phyloP scores from a whole-genome alignment of 2,329 filamentous ascomycete species.

The Exophiala oligosperma region DNA sequence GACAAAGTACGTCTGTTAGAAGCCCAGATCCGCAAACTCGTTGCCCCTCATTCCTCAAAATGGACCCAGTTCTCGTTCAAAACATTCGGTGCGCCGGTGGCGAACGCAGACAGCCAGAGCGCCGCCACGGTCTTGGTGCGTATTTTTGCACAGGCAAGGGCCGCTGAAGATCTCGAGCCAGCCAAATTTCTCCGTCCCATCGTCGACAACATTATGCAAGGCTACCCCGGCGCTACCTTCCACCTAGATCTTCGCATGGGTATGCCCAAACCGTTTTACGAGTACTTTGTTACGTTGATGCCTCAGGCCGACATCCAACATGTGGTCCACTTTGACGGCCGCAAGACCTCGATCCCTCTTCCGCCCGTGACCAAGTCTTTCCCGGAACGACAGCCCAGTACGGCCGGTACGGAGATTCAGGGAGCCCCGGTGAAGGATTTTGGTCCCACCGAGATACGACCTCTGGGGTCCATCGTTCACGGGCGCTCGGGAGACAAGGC shows the following conservation, averaged over 20 bases:
- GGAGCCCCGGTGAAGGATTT: conserved; percentile 25
- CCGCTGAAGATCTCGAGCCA: conserved; percentile 37
- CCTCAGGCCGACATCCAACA: conserved; percentile 32
- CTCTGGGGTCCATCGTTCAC: conserved; percentile 36
- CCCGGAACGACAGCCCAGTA: conserved; percentile 28
- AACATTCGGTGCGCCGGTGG: conserved; percentile 32
- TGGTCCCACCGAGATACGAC: conserved; percentile 31
- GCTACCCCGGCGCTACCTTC: conserved; percentile 41
- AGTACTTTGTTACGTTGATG: conserved; percentile 33
- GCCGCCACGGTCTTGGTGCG: conserved; percentile 44
- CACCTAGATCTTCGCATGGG: conserved; percentile 36
- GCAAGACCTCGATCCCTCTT: conserved; percentile 27
- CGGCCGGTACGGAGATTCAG: conserved; percentile 25
- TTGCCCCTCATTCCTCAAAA: conserved; percentile 37
- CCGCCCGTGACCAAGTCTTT: conserved; percentile 28
- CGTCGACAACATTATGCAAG: conserved; percentile 42
- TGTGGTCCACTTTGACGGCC: conserved; percentile 30
- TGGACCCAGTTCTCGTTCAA: conserved; percentile 36
- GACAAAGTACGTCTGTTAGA: conserved; percentile 49
- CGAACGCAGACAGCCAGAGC: conserved; percentile 42
- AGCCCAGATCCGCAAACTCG: conserved; percentile 42
- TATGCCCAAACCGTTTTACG: conserved; percentile 37
- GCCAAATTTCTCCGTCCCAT: conserved; percentile 38
- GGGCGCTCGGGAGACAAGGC: conserved; percentile 40
- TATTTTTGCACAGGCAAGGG: conserved; percentile 47